Evolutionary conservation across 2,329 filamentous ascomycete genomes (phyloP).

Genomic region (Aciculosporium take): DNA sequence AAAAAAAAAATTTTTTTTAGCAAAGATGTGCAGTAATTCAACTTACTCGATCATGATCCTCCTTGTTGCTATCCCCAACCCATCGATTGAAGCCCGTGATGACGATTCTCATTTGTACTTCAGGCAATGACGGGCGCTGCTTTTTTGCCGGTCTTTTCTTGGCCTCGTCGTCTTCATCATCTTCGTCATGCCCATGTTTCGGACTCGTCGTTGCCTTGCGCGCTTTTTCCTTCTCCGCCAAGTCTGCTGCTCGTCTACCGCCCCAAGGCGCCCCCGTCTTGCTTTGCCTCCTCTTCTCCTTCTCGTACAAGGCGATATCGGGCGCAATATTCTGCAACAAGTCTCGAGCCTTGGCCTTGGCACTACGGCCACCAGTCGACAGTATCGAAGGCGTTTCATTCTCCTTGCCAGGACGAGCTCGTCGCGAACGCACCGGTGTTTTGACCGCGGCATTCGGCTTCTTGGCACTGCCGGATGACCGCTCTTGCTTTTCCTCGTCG

Average conservation of each 20-base stretch:
- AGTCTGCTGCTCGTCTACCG: conserved; percentile 46
- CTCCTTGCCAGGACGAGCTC: conserved; percentile 54
- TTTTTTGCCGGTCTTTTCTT: conserved; percentile 45
- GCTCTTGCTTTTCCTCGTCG: conserved; percentile 19
- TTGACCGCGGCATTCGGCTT: conserved; percentile 9
- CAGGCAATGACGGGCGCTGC: conserved; percentile 42
- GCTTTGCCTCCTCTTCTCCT: conserved; percentile 66
- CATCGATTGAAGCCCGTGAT: conserved; percentile 77
- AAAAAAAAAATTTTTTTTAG: not conserved
- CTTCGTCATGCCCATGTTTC: conserved; percentile 29
- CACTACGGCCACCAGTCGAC: conserved; percentile 65
- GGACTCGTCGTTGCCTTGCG: conserved; percentile 26
- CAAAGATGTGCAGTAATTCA: not conserved
- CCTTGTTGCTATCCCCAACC: conserved; percentile 57
- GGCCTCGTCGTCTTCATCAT: conserved; percentile 30
- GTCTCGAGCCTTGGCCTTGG: conserved; percentile 72
- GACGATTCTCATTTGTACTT: conserved; percentile 60
- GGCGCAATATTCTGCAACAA: conserved; percentile 63
- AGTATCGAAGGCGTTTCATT: conserved; percentile 61
- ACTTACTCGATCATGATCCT: conserved; percentile 68
- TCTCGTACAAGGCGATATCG: conserved; percentile 83
- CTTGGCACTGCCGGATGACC: conserved; percentile 16
- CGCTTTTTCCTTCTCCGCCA: conserved; percentile 39
- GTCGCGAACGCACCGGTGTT: conserved; percentile 28
- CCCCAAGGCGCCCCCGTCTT: conserved; percentile 42